Evolutionary conservation across 164 flowering plant species (phyloP).

Genomic region (Liriodendron chinense): DNA sequence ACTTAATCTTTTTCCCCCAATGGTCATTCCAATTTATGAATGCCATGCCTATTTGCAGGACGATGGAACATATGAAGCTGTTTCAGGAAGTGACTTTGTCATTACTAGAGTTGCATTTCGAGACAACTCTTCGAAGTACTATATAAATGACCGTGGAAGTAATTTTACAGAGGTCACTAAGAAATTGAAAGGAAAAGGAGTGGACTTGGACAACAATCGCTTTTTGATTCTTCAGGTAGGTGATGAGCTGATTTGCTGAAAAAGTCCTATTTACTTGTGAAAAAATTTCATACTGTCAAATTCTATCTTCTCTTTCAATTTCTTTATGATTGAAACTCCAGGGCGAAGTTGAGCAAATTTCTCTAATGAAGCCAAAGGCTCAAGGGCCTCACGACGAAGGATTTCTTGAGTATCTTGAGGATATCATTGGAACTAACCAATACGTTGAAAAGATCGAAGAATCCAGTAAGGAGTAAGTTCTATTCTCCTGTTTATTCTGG

Average conservation of each 20-base stretch:
- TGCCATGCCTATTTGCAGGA: conserved; percentile 40
- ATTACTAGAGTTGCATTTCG: conserved; percentile 65
- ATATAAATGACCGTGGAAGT: conserved; percentile 71
- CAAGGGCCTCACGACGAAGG: conserved; percentile 98
- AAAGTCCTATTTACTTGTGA: neutral
- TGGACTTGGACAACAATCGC: conserved; percentile 94
- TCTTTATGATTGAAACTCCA: conserved; percentile 17
- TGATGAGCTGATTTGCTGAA: neutral
- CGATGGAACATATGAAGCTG: conserved; percentile 74
- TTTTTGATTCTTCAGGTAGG: conserved; percentile 93
- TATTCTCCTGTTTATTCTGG: neutral
- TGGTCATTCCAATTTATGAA: neutral
- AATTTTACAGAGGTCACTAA: conserved; percentile 92
- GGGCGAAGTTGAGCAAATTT: conserved; percentile 99
- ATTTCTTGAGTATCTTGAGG: conserved; percentile 94
- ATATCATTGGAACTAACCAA: conserved; percentile 93
- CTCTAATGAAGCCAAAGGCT: conserved; percentile 95
- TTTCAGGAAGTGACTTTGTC: conserved; percentile 81
- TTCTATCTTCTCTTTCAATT: neutral
- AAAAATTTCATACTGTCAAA: neutral
- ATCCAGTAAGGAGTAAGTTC: conserved; percentile 70
- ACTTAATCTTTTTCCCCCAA: neutral
- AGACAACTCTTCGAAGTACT: conserved; percentile 11
- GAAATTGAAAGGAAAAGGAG: conserved; percentile 86
- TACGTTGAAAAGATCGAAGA: conserved; percentile 93